Base-by-base conservation (phyloP, 768 basidiomycete genomes). In the Tricholoma saponaceum region DNA sequence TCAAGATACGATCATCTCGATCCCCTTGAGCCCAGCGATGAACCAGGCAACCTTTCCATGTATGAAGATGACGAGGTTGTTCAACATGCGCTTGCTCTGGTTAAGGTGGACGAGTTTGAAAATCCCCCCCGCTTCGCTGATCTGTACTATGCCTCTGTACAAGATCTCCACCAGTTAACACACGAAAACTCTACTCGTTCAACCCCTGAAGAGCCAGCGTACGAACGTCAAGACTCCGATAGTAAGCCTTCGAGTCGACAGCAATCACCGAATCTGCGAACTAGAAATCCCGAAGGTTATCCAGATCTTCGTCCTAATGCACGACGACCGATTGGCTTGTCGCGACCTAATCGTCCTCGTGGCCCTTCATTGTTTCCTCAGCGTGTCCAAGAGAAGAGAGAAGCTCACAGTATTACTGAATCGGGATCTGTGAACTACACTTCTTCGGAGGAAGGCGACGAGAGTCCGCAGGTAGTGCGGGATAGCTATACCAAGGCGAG, bases 331-430 rank as follows among this genome's bases (percentile, higher is more conserved):
- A 33, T 52, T 37, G 5, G 28, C 25, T 43, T 39, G 49, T 26
- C 53, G 8, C 39, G 54, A 35, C 37, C 52, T 20, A 37, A 44
- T 53, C 52, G 43, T 30, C 55, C 55, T 13, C 58, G 51, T 23
- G 58, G 58, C 43, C 70, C 68, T 18, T 73, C 77, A 18, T 72
- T 74, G 4, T 81, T 84, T 67, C 66, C 77, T 33, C 60, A 63
- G 32, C 78, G 78, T 49, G 74, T 79, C 4, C 74, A 76, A 55
- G 73, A 79, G 53, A 81, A 79, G 60, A 66, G 74, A 25, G 63
- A 68, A 41, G 66, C 65, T 25, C 62, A 60, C 6, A 56, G 56
- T 25, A 41, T 37, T n/a, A 25, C 54, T 23, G 41, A 25, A 13
- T 49, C 30, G 41, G 23, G 5, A 55, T 12, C 16, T 28, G 22